Evolutionary conservation across 2,329 filamentous ascomycete species (phyloP).

Genomic region (Cryoendolithus antarcticus): DNA sequence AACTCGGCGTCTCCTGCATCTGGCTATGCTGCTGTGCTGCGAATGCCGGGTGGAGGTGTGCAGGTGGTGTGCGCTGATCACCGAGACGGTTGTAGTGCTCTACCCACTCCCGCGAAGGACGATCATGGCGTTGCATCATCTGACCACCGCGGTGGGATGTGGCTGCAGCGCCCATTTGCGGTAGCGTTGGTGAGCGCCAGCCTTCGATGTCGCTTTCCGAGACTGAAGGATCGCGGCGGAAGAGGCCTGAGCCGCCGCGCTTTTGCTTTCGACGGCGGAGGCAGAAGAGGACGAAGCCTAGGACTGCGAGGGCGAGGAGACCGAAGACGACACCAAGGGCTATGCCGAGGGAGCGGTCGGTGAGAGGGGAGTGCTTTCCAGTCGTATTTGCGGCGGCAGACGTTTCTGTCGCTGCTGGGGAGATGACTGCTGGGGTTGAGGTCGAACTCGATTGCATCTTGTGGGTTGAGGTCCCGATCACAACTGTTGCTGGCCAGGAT

Average conservation of each 20-base stretch:
- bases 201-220: conserved; percentile 4
- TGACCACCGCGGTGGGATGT: neutral
- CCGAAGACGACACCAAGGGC: conserved; percentile 11
- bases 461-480: conserved; percentile 9
- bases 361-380: neutral
- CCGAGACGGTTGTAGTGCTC: conserved; percentile 5
- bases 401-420: conserved; percentile 1
- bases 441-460: conserved; percentile 4
- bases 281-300: conserved; percentile 8
- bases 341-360: conserved; percentile 10
- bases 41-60: conserved; percentile 5
- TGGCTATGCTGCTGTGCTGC: neutral
- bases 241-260: conserved; percentile 1
- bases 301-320: conserved; percentile 8
- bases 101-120: conserved; percentile 4
- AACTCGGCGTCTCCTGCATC: neutral
- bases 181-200: conserved; percentile 2
- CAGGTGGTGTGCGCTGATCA: conserved; percentile 4
- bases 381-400: conserved; percentile 1
- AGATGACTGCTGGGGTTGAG: neutral
- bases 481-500: conserved; percentile 10
- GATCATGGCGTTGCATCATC: conserved; percentile 1
- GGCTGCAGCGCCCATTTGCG: conserved; percentile 3
- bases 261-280: conserved; percentile 7
- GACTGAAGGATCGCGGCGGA: conserved; percentile 1